Conservation (phyloP, 169 alveolate genomes). For the Perkinsus olseni region DNA sequence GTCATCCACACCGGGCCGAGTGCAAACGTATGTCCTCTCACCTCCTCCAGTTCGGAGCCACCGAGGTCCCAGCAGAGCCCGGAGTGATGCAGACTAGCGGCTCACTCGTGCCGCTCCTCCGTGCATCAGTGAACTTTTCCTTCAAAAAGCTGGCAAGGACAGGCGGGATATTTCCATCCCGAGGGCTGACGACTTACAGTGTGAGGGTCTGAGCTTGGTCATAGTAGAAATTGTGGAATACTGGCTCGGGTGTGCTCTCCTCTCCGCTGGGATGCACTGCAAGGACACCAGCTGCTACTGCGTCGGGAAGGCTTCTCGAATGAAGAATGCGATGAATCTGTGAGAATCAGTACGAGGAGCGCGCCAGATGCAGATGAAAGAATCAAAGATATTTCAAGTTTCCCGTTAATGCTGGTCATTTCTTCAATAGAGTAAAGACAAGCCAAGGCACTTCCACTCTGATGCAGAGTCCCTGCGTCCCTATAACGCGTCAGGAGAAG, state of each 20-base stretch:
- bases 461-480: no score
- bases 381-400: neutral
- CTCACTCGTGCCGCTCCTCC: neutral
- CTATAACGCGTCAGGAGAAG: no score
- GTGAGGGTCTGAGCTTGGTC: neutral
- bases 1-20: no score
- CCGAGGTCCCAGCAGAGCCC: neutral
- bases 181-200: neutral
- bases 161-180: neutral
- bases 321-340: neutral
- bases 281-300: neutral
- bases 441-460: no score
- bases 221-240: neutral
- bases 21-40: neutral
- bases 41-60: neutral
- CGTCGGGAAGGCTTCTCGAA: neutral
- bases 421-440: neutral
- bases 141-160: neutral
- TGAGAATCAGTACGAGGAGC: neutral
- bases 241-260: neutral
- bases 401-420: neutral
- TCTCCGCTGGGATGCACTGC: neutral
- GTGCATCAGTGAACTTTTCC: neutral
- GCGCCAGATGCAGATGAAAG: neutral
- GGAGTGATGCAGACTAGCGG: neutral